These are phyloP conservation scores for Miamiensis avidus DNA, from an alignment of 169 alveolate genomes.

Conservation along the genomic window DNA sequence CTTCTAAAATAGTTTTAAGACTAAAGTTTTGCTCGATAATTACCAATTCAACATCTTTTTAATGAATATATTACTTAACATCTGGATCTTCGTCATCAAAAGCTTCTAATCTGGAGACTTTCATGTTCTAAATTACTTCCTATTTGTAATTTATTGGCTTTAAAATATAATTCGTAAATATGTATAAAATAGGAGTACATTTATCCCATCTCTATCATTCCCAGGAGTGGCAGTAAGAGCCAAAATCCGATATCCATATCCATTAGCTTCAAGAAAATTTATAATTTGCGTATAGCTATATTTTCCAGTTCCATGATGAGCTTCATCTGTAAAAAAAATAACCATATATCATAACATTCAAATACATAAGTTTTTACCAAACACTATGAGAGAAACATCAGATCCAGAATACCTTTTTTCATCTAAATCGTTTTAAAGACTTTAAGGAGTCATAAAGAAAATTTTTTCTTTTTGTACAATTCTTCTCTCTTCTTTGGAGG, in stretches of 20 bases:
- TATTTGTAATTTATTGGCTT: slow-evolving; percentile 21
- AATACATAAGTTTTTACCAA: slow-evolving; percentile 4
- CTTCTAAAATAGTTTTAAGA: slow-evolving; percentile 7
- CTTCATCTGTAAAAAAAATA: slow-evolving; percentile 61
- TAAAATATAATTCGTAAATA: neutral
- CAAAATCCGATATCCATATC: slow-evolving; percentile 55
- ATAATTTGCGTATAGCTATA: slow-evolving; percentile 63
- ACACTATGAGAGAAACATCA: slow-evolving; percentile 2
- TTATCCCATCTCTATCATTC: slow-evolving; percentile 32
- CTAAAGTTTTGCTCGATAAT: neutral
- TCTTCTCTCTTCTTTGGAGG: slow-evolving; percentile 47
- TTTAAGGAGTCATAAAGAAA: slow-evolving; percentile 70
- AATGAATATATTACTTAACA: slow-evolving; percentile 50
- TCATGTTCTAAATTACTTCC: slow-evolving; percentile 44
- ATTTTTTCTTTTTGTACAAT: slow-evolving; percentile 37
- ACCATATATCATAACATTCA: slow-evolving; percentile 19
- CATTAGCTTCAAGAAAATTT: slow-evolving; percentile 29
- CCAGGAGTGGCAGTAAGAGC: slow-evolving; percentile 74
- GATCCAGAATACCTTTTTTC: slow-evolving; percentile 22
- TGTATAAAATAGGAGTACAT: slow-evolving; percentile 3
- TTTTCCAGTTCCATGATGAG: slow-evolving; percentile 70
- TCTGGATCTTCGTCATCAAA: slow-evolving; percentile 70
- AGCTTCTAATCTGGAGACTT: slow-evolving; percentile 50
- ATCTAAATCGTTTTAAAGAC: slow-evolving; percentile 57
- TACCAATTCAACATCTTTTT: slow-evolving; percentile 37